These are phyloP conservation scores for Helicostylum pulchrum DNA, from an alignment of 192 early-diverging fungal species.

Conservation along the genomic window DNA sequence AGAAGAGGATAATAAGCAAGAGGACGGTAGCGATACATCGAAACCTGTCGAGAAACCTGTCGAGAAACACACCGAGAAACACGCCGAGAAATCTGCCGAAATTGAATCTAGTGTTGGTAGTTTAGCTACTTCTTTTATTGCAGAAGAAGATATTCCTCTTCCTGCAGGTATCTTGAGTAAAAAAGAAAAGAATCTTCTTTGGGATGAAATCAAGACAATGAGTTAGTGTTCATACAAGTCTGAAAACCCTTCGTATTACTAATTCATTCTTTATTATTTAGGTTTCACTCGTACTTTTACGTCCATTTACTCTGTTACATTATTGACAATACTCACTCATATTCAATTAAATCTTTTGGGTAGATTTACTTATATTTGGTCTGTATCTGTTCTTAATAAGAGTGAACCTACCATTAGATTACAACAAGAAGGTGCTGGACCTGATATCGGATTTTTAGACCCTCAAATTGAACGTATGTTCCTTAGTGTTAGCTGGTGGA, in stretches of 20 bases:
- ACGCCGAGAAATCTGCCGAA: background rate
- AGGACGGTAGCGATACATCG: background rate
- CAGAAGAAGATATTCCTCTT: background rate
- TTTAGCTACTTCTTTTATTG: constrained; percentile 6
- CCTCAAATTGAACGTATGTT: constrained; percentile 74
- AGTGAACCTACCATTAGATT: constrained; percentile 45
- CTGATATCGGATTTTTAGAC: constrained; percentile 40
- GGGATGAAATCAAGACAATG: constrained; percentile 86
- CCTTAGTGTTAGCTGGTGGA: constrained; percentile 88
- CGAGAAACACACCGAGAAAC: too few species aligned
- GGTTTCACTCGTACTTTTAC: constrained; percentile 86
- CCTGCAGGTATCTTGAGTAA: constrained; percentile 31
- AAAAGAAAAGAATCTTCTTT: constrained; percentile 69
- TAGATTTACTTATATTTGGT: constrained; percentile 82
- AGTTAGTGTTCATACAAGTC: constrained; percentile 48
- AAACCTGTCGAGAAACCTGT: too few species aligned
- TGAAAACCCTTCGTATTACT: background rate
- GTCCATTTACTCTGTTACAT: constrained; percentile 80
- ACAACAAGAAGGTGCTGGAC: constrained; percentile 30
- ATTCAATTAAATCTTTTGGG: constrained; percentile 91
- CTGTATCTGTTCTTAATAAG: constrained; percentile 56
- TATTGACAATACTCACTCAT: constrained; percentile 81
- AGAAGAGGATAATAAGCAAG: constrained; percentile 6
- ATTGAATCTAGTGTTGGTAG: constrained; percentile 9
- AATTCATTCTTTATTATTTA: constrained; percentile 14